A percentile compares a stretch with the other conserved stretches of the same genome.
These are phyloP conservation scores for Nicotiana tomentosiformis DNA, from an alignment of 257 asterid species.

Conservation along the genomic window DNA sequence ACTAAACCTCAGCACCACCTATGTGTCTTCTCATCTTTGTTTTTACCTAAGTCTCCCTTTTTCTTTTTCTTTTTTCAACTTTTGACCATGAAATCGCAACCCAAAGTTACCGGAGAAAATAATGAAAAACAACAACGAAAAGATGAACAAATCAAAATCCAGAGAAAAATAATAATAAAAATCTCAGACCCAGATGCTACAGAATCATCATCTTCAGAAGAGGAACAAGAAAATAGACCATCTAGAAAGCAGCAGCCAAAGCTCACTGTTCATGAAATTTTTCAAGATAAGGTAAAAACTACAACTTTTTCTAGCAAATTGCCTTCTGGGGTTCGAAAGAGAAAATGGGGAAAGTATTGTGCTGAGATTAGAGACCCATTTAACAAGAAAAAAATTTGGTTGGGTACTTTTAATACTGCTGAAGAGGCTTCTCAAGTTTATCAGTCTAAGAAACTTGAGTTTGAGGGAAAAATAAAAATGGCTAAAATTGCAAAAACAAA, in stretches of 20 bases:
- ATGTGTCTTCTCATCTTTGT: too few species aligned
- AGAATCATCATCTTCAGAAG: constrained; percentile 10
- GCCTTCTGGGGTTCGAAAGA: background rate
- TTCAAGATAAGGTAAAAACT: background rate
- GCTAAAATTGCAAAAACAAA: background rate
- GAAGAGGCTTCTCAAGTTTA: background rate
- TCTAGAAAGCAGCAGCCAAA: background rate
- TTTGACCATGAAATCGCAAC: background rate
- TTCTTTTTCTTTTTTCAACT: background rate
- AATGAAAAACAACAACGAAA: background rate
- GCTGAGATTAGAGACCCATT: background rate
- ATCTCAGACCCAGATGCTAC: constrained; percentile 6
- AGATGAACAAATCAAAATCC: background rate
- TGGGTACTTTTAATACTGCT: constrained; percentile 2
- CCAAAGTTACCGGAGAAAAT: background rate
- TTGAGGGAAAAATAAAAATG: background rate
- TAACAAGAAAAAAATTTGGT: background rate
- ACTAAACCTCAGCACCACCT: too few species aligned
- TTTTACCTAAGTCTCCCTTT: too few species aligned
- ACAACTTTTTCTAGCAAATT: background rate
- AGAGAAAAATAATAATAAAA: background rate
- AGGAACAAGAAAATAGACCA: background rate
- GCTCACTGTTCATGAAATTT: background rate
- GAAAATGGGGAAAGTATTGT: background rate
- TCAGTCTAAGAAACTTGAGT: constrained; percentile 18